A percentile compares a stretch with the other conserved stretches of the same genome.
These are phyloP conservation scores for Porcisia deanei DNA, from an alignment of 208 protist species.

Conservation along the genomic window DNA sequence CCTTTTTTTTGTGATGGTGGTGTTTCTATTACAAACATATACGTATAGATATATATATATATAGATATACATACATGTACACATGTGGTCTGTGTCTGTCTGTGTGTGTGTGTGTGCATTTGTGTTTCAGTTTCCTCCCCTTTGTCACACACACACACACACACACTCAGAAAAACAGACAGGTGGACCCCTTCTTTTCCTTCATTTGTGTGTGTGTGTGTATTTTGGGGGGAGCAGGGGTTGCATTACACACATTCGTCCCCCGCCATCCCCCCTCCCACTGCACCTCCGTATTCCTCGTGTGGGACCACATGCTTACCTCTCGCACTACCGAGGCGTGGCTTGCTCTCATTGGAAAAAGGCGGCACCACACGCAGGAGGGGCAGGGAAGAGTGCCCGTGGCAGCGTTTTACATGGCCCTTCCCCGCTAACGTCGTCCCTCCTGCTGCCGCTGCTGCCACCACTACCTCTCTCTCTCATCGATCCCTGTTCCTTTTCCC, in stretches of 20 bases:
- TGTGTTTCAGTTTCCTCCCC: background rate
- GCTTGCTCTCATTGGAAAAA: background rate
- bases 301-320: background rate
- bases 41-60: too few species aligned
- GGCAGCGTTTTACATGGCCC: background rate
- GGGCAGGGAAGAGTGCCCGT: background rate
- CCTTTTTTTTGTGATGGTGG: too few species aligned
- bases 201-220: background rate
- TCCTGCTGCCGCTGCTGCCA: background rate
- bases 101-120: background rate
- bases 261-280: too few species aligned
- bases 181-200: background rate
- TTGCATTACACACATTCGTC: too few species aligned
- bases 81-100: background rate
- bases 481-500: background rate
- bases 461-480: background rate
- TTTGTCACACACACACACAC: background rate
- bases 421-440: background rate
- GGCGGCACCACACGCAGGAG: background rate
- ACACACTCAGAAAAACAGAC: background rate
- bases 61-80: too few species aligned
- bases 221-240: background rate
- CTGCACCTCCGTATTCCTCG: background rate
- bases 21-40: too few species aligned
- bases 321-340: background rate